A percentile compares a stretch with the other conserved stretches of the same genome.
These are phyloP conservation scores for Claviceps fusiformis DNA, from an alignment of 2,329 filamentous ascomycete species.

Conservation along the genomic window DNA sequence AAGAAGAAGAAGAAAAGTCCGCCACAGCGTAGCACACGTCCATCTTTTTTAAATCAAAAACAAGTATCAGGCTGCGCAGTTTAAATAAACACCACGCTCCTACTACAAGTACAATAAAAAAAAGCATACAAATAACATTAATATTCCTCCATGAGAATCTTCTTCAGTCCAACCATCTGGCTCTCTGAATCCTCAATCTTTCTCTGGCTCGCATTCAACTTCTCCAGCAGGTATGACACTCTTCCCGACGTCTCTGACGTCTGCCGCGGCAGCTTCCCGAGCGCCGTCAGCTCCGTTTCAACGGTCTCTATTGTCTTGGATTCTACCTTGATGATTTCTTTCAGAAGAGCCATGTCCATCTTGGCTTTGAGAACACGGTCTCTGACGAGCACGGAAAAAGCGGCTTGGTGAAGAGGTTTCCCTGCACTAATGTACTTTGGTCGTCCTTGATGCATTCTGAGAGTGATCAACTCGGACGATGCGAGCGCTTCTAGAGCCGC, in stretches of 20 bases:
- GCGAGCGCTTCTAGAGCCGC: slow-evolving; percentile 66
- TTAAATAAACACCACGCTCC: neutral
- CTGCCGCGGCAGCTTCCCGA: slow-evolving; percentile 59
- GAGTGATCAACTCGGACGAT: slow-evolving; percentile 71
- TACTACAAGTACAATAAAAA: neutral
- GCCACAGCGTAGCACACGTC: too few species aligned
- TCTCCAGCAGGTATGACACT: slow-evolving; percentile 58
- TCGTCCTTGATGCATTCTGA: slow-evolving; percentile 59
- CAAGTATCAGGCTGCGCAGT: too few species aligned
- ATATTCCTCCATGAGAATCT: slow-evolving; percentile 33
- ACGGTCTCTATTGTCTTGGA: slow-evolving; percentile 61
- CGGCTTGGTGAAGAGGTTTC: slow-evolving; percentile 74
- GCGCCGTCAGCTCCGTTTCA: slow-evolving; percentile 59
- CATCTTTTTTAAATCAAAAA: too few species aligned
- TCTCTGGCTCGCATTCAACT: slow-evolving; percentile 58
- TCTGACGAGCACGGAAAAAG: slow-evolving; percentile 57
- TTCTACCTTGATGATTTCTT: slow-evolving; percentile 58
- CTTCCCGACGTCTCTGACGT: slow-evolving; percentile 54
- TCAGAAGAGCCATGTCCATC: slow-evolving; percentile 58
- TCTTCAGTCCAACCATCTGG: slow-evolving; percentile 60
- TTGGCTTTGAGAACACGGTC: slow-evolving; percentile 62
- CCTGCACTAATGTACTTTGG: slow-evolving; percentile 67
- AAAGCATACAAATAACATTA: slow-evolving; percentile 19
- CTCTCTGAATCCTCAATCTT: slow-evolving; percentile 63
- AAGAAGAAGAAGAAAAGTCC: too few species aligned